Percentiles rank a stretch among this genome's conserved stretches.
phyloP scores from a whole-genome alignment of 139 green algal genomes.

The Chlorella sp. region DNA sequence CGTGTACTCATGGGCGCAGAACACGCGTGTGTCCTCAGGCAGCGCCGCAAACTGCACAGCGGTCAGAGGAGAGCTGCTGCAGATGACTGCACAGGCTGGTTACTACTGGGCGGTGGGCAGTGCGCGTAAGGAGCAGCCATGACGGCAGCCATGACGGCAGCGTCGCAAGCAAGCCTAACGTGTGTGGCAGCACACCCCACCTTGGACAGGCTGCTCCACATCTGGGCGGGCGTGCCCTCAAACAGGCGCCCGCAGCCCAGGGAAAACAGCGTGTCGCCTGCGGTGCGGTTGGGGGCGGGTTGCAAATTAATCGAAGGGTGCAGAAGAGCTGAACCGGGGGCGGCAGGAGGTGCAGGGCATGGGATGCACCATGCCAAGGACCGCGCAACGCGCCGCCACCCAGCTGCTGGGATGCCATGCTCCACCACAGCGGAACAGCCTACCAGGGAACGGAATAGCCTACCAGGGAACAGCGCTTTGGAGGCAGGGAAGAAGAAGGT shows the following conservation, averaged over 20 bases:
- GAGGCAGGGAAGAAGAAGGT: slow-evolving; percentile 58
- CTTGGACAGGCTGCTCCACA: slow-evolving; percentile 87
- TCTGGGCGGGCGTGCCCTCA: slow-evolving; percentile 81
- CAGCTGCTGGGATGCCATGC: too few species aligned
- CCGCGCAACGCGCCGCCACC: too few species aligned
- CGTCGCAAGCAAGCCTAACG: too few species aligned
- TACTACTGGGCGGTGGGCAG: too few species aligned
- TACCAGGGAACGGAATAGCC: slow-evolving; percentile 21
- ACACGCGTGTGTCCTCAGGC: slow-evolving; percentile 75
- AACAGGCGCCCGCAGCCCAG: slow-evolving; percentile 93
- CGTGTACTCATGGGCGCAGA: slow-evolving; percentile 82
- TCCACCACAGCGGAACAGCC: too few species aligned
- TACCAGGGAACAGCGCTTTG: slow-evolving; percentile 77
- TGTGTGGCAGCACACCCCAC: too few species aligned
- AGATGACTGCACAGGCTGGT: too few species aligned
- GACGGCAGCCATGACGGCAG: too few species aligned
- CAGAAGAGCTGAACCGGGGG: background rate
- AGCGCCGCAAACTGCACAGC: slow-evolving; percentile 51
- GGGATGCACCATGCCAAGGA: too few species aligned
- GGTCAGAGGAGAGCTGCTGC: too few species aligned
- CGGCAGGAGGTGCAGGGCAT: background rate
- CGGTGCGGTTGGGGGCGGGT: background rate
- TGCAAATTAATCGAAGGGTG: too few species aligned
- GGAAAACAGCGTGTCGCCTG: slow-evolving; percentile 92
- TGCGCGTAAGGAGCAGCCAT: too few species aligned